Percentiles rank a stretch among this genome's conserved stretches.
These are phyloP conservation scores for Massospora cicadina DNA, from an alignment of 371 early-diverging fungal genomes.

Conservation along the genomic window DNA sequence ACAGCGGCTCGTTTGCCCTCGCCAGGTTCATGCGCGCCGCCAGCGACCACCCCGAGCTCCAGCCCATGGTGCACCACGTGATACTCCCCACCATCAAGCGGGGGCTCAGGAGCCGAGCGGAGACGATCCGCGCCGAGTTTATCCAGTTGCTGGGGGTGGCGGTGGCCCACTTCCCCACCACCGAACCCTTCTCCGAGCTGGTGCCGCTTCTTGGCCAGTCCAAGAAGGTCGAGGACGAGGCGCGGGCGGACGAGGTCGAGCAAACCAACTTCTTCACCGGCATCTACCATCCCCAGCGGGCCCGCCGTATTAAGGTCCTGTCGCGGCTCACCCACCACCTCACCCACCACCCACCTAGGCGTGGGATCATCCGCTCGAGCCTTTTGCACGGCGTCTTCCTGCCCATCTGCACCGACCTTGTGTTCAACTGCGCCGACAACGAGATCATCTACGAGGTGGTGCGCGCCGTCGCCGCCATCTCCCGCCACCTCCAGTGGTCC, in stretches of 20 bases:
- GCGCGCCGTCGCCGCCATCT: conserved; percentile 43
- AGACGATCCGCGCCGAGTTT: conserved; percentile 53
- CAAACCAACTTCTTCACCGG: conserved; percentile 66
- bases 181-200: conserved; percentile 47
- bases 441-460: conserved; percentile 65
- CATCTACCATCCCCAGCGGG: conserved; percentile 71
- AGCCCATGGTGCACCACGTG: conserved; percentile 29
- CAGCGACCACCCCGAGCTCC: not conserved
- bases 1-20: conserved; percentile 57
- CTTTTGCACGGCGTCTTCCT: conserved; percentile 37
- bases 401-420: conserved; percentile 66
- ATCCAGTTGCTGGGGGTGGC: conserved; percentile 37
- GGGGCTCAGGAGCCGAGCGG: conserved; percentile 35
- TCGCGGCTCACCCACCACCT: conserved; percentile 23
- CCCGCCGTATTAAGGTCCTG: conserved; percentile 48
- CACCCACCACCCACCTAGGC: conserved; percentile 31
- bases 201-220: conserved; percentile 25
- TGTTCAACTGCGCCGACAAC: conserved; percentile 40
- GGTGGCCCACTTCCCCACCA: conserved; percentile 35
- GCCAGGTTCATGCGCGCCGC: conserved; percentile 33
- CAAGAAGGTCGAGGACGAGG: conserved; percentile 46
- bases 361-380: not conserved
- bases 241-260: conserved; percentile 31
- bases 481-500: conserved; percentile 55
- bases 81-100: conserved; percentile 58